Conservation (phyloP, 1,284 basidiomycete genomes). For the Pascua guehoae region DNA sequence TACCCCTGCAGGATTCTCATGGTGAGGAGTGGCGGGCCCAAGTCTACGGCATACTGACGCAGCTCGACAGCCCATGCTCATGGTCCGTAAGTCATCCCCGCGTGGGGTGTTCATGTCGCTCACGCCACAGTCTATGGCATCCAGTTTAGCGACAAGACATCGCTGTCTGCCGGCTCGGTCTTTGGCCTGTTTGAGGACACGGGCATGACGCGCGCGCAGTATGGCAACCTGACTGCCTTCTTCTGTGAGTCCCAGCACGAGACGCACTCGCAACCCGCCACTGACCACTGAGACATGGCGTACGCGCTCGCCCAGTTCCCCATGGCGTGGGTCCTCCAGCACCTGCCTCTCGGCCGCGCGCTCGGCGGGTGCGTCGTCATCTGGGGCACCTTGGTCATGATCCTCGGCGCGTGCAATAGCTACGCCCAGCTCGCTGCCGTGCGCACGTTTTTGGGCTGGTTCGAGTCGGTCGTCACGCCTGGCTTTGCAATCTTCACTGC, state of each 20-base stretch:
- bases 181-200: slow-evolving; percentile 32
- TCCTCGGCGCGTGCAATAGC: slow-evolving; percentile 27
- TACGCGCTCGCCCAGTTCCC: slow-evolving; percentile 28
- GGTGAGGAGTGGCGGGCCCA: too few relatives aligned
- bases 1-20: too few relatives aligned
- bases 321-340: slow-evolving; percentile 28
- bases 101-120: too few relatives aligned
- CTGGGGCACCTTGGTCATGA: slow-evolving; percentile 27
- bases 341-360: slow-evolving; percentile 25
- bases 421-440: slow-evolving; percentile 20
- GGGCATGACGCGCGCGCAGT: slow-evolving; percentile 25
- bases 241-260: slow-evolving; percentile 4
- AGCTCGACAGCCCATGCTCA: too few relatives aligned
- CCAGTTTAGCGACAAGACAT: slow-evolving; percentile 15
- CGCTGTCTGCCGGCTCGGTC: slow-evolving; percentile 11
- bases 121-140: slow-evolving; percentile 4
- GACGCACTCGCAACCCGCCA: too few relatives aligned
- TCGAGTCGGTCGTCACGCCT: slow-evolving; percentile 30
- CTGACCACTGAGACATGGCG: slow-evolving; percentile 14
- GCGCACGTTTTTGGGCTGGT: slow-evolving; percentile 27
- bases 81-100: too few relatives aligned
- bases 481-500: slow-evolving; percentile 23
- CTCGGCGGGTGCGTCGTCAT: slow-evolving; percentile 18
- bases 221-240: slow-evolving; percentile 19
- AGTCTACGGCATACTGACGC: too few relatives aligned